Evolutionary conservation across 2,329 filamentous ascomycete genomes (phyloP).

Genomic region (Sordariomycetes sp.): DNA sequence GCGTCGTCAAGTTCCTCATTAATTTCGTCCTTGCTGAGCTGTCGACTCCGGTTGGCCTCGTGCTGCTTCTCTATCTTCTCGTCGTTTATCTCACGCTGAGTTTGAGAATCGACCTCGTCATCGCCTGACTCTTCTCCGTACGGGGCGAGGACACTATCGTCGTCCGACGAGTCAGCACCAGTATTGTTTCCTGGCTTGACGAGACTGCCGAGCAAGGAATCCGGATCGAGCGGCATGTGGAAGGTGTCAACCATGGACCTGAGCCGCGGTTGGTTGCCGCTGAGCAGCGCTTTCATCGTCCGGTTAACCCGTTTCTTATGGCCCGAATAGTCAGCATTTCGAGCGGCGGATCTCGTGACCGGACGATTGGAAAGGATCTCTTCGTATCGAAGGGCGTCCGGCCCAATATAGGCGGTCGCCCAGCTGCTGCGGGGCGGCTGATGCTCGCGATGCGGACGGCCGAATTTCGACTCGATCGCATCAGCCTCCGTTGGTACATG

Average conservation of each 20-base stretch:
- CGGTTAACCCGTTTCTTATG: neutral
- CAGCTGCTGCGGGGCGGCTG: neutral
- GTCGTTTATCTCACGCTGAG: constrained; percentile 49
- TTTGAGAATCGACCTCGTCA: constrained; percentile 37
- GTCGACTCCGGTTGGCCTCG: neutral
- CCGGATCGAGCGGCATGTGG: neutral
- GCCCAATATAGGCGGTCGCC: neutral
- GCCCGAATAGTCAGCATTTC: neutral
- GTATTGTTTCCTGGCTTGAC: neutral
- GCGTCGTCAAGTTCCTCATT: constrained; percentile 6
- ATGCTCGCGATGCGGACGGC: neutral
- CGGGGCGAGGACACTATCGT: neutral
- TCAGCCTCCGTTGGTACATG: neutral
- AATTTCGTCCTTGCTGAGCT: constrained; percentile 3
- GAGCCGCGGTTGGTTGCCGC: neutral
- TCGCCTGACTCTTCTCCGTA: neutral
- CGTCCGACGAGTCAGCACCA: neutral
- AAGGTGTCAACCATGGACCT: neutral
- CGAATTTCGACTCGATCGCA: neutral
- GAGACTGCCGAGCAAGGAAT: neutral
- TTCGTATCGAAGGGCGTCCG: neutral
- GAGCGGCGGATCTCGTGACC: neutral
- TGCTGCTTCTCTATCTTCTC: constrained; percentile 28
- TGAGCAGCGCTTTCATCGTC: neutral
- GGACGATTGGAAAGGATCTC: neutral